A percentile compares a stretch with the other conserved stretches of the same genome.
These are phyloP conservation scores for Colletotrichum coccodes DNA, from an alignment of 2,329 filamentous ascomycete species.

Conservation along the genomic window DNA sequence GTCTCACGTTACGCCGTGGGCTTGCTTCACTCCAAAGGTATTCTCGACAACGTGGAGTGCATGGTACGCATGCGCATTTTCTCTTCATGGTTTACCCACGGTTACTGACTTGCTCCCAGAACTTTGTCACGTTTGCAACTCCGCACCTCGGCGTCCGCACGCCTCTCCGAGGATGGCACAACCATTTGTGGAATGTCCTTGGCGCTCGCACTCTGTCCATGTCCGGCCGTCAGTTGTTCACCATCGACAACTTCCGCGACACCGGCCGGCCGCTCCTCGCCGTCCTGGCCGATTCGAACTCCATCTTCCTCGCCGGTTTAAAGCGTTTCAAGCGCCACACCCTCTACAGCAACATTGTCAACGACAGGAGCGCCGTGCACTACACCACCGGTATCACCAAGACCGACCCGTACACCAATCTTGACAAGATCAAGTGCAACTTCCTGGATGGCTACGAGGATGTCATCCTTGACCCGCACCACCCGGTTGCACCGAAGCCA, in stretches of 20 bases:
- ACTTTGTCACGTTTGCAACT: constrained; percentile 92
- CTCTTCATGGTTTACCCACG: background rate
- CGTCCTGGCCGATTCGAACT: constrained; percentile 83
- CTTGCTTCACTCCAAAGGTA: constrained; percentile 81
- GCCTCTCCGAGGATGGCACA: constrained; percentile 73
- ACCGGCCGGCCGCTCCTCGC: constrained; percentile 84
- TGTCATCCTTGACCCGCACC: constrained; percentile 76
- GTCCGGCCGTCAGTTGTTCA: constrained; percentile 88
- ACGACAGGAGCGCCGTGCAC: constrained; percentile 84
- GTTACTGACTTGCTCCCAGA: constrained; percentile 57
- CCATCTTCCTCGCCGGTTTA: constrained; percentile 86
- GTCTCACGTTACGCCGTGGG: constrained; percentile 89
- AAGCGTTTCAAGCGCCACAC: constrained; percentile 79
- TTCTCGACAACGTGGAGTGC: constrained; percentile 83
- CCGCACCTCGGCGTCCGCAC: constrained; percentile 83
- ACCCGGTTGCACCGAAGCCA: constrained; percentile 66
- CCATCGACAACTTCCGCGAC: constrained; percentile 85
- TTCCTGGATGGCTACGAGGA: constrained; percentile 79
- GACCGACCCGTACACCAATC: constrained; percentile 79
- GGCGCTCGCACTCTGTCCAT: constrained; percentile 83
- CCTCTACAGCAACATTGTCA: constrained; percentile 87
- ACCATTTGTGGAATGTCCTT: constrained; percentile 82
- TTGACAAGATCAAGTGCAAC: constrained; percentile 75
- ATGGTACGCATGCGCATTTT: constrained; percentile 62
- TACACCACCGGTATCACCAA: constrained; percentile 85